These are phyloP conservation scores for Rhizopus sp. DNA, from an alignment of 371 early-diverging fungal genomes.

Conservation along the genomic window DNA sequence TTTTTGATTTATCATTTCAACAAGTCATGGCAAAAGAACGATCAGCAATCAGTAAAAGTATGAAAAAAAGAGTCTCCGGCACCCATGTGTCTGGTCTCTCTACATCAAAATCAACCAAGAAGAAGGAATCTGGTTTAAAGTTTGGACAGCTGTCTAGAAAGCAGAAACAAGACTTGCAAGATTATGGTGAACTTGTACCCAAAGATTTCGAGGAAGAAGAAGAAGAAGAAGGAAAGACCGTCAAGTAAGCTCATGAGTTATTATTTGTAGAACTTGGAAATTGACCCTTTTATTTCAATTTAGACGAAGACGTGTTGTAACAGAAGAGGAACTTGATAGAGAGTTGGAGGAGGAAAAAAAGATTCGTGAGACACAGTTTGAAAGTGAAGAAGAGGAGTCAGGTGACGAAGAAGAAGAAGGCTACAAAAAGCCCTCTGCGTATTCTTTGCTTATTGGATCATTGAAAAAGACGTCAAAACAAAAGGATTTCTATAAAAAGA, in stretches of 20 bases:
- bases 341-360: constrained; percentile 44
- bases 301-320: constrained; percentile 50
- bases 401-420: constrained; percentile 33
- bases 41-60: constrained; percentile 34
- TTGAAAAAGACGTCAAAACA: constrained; percentile 51
- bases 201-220: constrained; percentile 49
- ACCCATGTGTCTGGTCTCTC: constrained; percentile 35
- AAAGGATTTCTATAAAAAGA: constrained; percentile 43
- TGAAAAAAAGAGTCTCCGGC: constrained; percentile 27
- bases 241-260: constrained; percentile 14
- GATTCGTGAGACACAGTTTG: constrained; percentile 39
- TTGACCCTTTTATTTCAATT: neutral
- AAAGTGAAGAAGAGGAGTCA: constrained; percentile 35
- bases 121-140: constrained; percentile 37
- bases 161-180: constrained; percentile 62
- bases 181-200: constrained; percentile 74
- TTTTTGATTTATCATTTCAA: too few relatives aligned
- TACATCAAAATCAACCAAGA: constrained; percentile 24
- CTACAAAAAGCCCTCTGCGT: constrained; percentile 53
- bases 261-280: neutral
- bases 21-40: constrained; percentile 23
- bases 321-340: constrained; percentile 54
- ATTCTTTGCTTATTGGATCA: constrained; percentile 43
- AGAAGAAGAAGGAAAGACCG: constrained; percentile 20
- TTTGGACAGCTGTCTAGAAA: constrained; percentile 53